A percentile compares a stretch with the other conserved stretches of the same genome.
phyloP scores from a whole-genome alignment of 345 rosid species.

The Populus ilicifolia region DNA sequence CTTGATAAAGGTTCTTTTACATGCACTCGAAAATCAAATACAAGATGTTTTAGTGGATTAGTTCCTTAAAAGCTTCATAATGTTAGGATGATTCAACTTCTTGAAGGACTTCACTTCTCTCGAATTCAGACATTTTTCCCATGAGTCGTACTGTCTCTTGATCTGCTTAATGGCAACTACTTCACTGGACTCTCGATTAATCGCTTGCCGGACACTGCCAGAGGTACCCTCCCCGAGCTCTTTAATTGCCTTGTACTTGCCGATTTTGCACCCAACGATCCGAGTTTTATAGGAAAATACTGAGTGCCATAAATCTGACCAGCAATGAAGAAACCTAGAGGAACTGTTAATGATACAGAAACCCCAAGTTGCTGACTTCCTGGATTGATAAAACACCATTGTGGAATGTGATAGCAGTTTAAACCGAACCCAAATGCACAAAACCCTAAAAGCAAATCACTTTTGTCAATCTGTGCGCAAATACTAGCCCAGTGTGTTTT shows the following conservation, averaged over 20 bases:
- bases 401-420: not conserved
- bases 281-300: not conserved
- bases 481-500: not conserved
- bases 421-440: not conserved
- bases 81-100: constrained; percentile 86
- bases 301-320: not conserved
- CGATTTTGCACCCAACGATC: not conserved
- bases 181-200: constrained; percentile 79
- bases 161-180: constrained; percentile 91
- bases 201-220: constrained; percentile 90
- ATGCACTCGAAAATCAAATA: constrained; percentile 91
- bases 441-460: not conserved
- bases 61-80: constrained; percentile 94
- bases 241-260: constrained; percentile 75
- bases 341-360: not conserved
- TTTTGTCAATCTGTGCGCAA: not conserved
- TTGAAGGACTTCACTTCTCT: constrained; percentile 93
- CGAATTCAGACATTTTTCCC: constrained; percentile 88
- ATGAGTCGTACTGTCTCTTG: constrained; percentile 86
- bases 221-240: constrained; percentile 97
- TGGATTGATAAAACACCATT: not conserved
- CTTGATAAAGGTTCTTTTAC: constrained; percentile 90
- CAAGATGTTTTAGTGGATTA: constrained; percentile 58
- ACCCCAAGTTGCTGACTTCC: not conserved
- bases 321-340: not conserved